Evolutionary conservation across 352 stramenopile genomes (phyloP), one percentile per base, ranked within the genome.

Genomic region (Phytopythium montanum): DNA sequence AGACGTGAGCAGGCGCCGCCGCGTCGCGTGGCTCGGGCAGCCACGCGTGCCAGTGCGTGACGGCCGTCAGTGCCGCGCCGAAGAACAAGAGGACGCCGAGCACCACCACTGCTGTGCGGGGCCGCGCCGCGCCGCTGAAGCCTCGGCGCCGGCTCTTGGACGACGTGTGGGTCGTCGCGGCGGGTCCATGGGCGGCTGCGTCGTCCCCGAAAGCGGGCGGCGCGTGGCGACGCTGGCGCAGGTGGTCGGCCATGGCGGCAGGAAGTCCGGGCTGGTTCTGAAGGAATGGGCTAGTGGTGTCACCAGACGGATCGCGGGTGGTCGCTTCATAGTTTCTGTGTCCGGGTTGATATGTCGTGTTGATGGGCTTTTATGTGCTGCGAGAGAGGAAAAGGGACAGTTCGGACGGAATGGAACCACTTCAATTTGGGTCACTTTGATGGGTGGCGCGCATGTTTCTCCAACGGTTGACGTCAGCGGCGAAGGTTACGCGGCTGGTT

Each of bases 41-140:
- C 82, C 80, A 88, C 58, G 60, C 75, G 68, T 88, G 75, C 56
- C 58, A 74, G 52, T 78, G 75, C 18, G 28, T 62, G 21, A 90
- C 70, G 18, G 72, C 33, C 5, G 52, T 61, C 31, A 84, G 68
- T 4, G 70, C 54, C 2, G 64, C 60, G 1, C 61, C 67, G 61
- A 83, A 82, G 57, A 88, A 88, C 38, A 66, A 44, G 36, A 78
- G 26, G 23, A 86, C 81, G 19, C 67, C 66, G 10, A 79, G 4
- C 14, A 90, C 25, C 3, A 90, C 44, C 25, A 41, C 41, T 19
- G 39, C 39, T n/a, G 50, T 45, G 2, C 50, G 50, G 10, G 50
- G 50, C 18, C 50, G 26, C 6, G 12, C 23, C 44, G 23, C 21
- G 10, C 31, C 26, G 29, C 31, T 10, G 50, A 3, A 29, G 49